Evolutionary conservation across 768 basidiomycete species (phyloP).

Genomic region (Pleurotus salmoneostramineus): DNA sequence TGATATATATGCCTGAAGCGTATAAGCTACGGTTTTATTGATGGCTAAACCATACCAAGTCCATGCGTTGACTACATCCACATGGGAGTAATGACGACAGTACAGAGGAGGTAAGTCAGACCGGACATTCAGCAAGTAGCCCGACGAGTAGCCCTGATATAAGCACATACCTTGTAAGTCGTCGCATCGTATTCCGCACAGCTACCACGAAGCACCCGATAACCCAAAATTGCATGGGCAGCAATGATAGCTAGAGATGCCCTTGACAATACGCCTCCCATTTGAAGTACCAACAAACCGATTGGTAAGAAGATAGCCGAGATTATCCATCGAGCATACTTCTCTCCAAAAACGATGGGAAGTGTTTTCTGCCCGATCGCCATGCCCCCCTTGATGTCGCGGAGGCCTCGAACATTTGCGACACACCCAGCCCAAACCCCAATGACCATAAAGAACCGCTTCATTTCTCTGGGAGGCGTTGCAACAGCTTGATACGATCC

Average conservation of each 20-base stretch:
- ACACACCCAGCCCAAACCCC: constrained; percentile 9
- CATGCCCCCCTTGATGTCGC: constrained; percentile 13
- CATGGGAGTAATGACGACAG: too few species aligned
- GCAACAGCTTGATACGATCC: constrained; percentile 10
- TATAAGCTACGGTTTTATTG: too few species aligned
- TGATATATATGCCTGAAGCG: too few species aligned
- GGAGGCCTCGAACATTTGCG: constrained; percentile 12
- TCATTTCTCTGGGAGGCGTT: neutral
- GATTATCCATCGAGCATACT: constrained; percentile 6
- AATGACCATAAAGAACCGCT: constrained; percentile 5
- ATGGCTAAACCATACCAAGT: too few species aligned
- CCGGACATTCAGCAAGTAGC: too few species aligned
- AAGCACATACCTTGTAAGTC: constrained; percentile 14
- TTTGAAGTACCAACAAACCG: constrained; percentile 3
- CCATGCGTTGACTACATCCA: too few species aligned
- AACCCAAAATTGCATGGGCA: constrained; percentile 9
- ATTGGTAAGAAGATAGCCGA: constrained; percentile 8
- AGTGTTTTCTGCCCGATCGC: constrained; percentile 11
- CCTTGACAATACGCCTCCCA: constrained; percentile 4
- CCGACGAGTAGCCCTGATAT: too few species aligned
- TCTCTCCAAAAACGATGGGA: constrained; percentile 11
- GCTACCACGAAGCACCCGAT: constrained; percentile 10
- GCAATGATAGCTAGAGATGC: neutral
- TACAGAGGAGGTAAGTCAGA: too few species aligned
- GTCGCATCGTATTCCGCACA: constrained; percentile 12